Evolutionary conservation across 139 green algal species (phyloP), one percentile per base, ranked within the genome.

Genomic region (Chlamydomonas applanata): DNA sequence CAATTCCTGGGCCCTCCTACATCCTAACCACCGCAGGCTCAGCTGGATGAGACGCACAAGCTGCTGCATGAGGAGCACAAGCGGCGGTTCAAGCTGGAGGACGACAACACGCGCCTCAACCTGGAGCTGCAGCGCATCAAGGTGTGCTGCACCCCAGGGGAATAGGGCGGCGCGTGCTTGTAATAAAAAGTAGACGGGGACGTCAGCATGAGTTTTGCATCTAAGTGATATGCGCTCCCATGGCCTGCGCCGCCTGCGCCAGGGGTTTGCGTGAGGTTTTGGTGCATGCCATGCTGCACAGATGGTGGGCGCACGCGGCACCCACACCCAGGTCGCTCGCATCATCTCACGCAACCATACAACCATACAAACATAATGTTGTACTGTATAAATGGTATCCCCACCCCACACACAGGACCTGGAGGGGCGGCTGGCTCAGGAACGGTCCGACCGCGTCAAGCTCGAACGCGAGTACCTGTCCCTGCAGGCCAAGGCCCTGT

Each of bases 391-490:
- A n/a, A n/a, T n/a, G n/a, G n/a, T n/a, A n/a, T n/a, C n/a, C n/a
- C n/a, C n/a, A n/a, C n/a, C n/a, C n/a, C n/a, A n/a, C n/a, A n/a
- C n/a, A 11, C 71, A 78, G 56, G 69, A 84, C 30, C 69, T 84
- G 69, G 63, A 77, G 57, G 53, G 49, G 45, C 63, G 56, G 27
- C 46, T 84, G 54, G 32, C 61, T 20, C 29, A 64, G 57, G 74
- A 84, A 34, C 52, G 79, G 69, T 76, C 30, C 22, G 83, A 93
- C 75, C 81, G 87, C 7, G 77, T 94, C 44, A 86, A 91, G 83
- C 73, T 93, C 46, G 79, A 91, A 79, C 83, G 87, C 13, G 85
- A 84, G 44, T 88, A 85, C 66, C 56, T 91, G 32, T 68, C 75
- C 9, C 34, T 69, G 57, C 66, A 83, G 11, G 69, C 20, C 68